These are phyloP conservation scores for Colletotrichum euphorbiae DNA, from an alignment of 2,329 filamentous ascomycete species.

Conservation along the genomic window DNA sequence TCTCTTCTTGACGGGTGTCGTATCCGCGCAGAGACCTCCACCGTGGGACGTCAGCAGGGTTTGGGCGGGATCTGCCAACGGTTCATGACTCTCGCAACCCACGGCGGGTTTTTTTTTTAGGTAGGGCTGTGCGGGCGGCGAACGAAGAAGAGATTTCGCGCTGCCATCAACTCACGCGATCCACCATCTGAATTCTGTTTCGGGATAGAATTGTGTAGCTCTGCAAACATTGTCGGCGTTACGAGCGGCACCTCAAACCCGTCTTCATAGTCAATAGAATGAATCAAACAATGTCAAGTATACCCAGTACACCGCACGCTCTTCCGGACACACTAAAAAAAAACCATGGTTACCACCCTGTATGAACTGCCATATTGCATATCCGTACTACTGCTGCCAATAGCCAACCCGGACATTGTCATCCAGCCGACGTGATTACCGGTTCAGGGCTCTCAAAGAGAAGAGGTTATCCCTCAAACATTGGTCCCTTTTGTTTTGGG, in stretches of 20 bases:
- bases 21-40: constrained; percentile 14
- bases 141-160: background rate
- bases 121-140: constrained; percentile 27
- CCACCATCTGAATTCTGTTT: no score
- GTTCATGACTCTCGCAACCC: constrained; percentile 36
- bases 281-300: constrained; percentile 1
- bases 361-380: constrained; percentile 2
- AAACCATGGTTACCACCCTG: background rate
- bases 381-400: constrained; percentile 9
- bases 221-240: no score
- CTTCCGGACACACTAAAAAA: background rate
- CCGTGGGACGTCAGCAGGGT: constrained; percentile 24
- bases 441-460: constrained; percentile 5
- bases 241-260: background rate
- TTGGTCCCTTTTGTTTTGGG: background rate
- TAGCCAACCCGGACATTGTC: constrained; percentile 10
- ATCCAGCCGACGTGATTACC: constrained; percentile 22
- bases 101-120: constrained; percentile 21
- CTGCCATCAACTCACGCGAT: background rate
- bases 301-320: background rate
- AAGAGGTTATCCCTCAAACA: constrained; percentile 12
- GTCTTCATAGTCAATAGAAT: background rate
- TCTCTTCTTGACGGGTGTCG: constrained; percentile 1
- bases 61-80: constrained; percentile 28
- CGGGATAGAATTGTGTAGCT: background rate